These are phyloP conservation scores for Neofusicoccum ribis DNA, from an alignment of 2,329 filamentous ascomycete species.

Conservation along the genomic window DNA sequence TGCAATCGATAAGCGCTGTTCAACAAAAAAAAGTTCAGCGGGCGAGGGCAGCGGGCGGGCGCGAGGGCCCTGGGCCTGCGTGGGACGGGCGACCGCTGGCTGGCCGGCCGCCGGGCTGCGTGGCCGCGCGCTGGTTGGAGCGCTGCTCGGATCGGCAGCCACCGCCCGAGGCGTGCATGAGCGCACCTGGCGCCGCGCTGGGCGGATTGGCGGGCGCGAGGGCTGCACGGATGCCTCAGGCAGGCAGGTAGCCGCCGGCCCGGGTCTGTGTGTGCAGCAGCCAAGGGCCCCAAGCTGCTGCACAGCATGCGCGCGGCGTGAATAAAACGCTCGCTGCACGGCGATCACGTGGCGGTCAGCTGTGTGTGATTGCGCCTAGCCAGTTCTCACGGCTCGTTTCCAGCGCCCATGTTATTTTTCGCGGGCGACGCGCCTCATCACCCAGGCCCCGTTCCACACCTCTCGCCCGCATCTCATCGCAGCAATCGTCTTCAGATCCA, in stretches of 20 bases:
- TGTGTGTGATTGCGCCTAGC: not conserved
- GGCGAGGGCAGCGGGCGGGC: not conserved
- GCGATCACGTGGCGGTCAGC: conserved; percentile 18
- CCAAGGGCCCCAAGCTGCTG: conserved; percentile 7
- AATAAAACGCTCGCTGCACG: conserved; percentile 14
- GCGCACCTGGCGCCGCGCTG: not conserved
- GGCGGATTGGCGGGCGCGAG: not conserved
- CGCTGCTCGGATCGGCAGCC: conserved; percentile 7
- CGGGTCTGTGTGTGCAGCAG: conserved; percentile 11
- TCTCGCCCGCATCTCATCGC: conserved; percentile 14
- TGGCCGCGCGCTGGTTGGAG: not conserved
- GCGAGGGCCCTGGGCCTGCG: not conserved
- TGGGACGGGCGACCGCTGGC: too few relatives aligned
- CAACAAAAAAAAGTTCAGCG: conserved; percentile 12
- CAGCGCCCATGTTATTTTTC: conserved; percentile 5
- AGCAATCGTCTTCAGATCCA: conserved; percentile 7
- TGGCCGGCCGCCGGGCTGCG: not conserved
- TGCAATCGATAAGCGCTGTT: conserved; percentile 14
- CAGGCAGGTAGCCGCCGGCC: conserved; percentile 2
- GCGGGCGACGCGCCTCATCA: conserved; percentile 3
- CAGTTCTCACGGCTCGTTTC: not conserved
- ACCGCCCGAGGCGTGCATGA: conserved; percentile 14
- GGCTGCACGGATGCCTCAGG: conserved; percentile 13
- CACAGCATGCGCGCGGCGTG: conserved; percentile 16
- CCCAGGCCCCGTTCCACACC: not conserved